Evolutionary conservation across 108 stramenopile genomes (phyloP).

Genomic region (Poteriospumella lacustris): DNA sequence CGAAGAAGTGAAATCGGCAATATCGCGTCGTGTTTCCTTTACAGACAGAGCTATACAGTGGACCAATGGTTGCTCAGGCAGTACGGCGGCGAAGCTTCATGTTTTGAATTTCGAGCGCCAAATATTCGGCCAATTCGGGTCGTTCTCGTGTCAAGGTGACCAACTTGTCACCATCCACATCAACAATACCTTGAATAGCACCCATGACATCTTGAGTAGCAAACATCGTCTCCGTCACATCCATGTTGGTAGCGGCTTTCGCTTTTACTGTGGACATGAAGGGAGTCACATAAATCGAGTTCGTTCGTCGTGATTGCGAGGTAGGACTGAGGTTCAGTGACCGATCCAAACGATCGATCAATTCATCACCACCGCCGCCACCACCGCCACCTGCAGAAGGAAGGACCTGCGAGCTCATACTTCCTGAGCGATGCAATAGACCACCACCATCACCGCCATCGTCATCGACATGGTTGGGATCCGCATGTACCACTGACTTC

Average conservation of each 20-base stretch:
- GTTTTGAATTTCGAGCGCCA: conserved; percentile 11
- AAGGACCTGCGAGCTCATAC: too few relatives aligned
- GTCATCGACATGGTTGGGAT: background rate
- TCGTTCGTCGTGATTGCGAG: background rate
- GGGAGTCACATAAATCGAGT: background rate
- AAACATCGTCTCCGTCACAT: background rate
- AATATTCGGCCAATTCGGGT: conserved; percentile 19
- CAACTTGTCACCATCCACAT: background rate
- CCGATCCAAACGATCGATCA: too few relatives aligned
- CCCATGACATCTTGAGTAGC: background rate
- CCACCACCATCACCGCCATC: too few relatives aligned
- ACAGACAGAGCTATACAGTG: background rate
- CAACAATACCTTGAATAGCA: background rate
- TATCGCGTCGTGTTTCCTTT: too few relatives aligned
- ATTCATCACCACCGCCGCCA: too few relatives aligned
- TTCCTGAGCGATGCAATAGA: too few relatives aligned
- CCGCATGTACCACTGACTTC: background rate
- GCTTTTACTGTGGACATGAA: background rate
- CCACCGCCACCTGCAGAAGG: too few relatives aligned
- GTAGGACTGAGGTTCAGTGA: too few relatives aligned
- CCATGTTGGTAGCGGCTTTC: background rate
- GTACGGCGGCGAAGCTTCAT: background rate
- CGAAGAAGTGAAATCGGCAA: too few relatives aligned
- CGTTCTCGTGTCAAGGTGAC: background rate
- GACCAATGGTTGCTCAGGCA: background rate